Evolutionary conservation across 768 basidiomycete genomes (phyloP).

Genomic region (Tylopilus sp.): DNA sequence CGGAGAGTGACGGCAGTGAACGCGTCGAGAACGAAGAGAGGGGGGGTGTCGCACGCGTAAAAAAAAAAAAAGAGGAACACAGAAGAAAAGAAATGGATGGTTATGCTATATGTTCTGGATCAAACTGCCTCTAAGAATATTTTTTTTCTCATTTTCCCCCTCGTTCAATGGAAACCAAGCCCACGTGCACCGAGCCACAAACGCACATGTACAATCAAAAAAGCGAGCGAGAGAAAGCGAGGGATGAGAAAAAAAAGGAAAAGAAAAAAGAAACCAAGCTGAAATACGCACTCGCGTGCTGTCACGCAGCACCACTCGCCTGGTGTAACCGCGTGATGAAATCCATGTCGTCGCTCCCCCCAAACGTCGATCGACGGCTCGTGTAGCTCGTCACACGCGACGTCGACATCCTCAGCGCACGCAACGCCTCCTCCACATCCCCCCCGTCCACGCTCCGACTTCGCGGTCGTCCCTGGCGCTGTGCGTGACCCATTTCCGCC

Average conservation of each 20-base stretch:
- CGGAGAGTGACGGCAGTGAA: not conserved
- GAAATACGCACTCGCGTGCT: too few relatives aligned
- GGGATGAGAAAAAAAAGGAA: not conserved
- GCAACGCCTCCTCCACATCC: slow-evolving; percentile 16
- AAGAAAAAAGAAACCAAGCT: not conserved
- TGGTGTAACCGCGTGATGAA: slow-evolving; percentile 14
- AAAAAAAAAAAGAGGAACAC: not conserved
- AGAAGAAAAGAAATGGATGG: not conserved
- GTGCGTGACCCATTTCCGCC: not conserved
- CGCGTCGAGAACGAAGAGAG: not conserved
- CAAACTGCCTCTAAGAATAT: slow-evolving; percentile 5
- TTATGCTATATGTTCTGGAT: slow-evolving; percentile 17
- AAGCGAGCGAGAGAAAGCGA: too few relatives aligned
- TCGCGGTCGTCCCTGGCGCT: not conserved
- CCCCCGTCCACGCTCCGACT: slow-evolving; percentile 5
- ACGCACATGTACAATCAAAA: slow-evolving; percentile 2
- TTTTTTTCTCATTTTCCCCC: too few relatives aligned
- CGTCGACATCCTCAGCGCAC: slow-evolving; percentile 5
- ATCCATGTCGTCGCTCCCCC: slow-evolving; percentile 25
- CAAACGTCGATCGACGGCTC: slow-evolving; percentile 24
- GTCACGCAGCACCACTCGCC: slow-evolving; percentile 11
- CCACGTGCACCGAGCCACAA: too few relatives aligned
- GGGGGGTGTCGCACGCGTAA: slow-evolving; percentile 15
- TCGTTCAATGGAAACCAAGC: too few relatives aligned
- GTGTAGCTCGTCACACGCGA: slow-evolving; percentile 8